A percentile compares a stretch with the other conserved stretches of the same genome.
These are phyloP conservation scores for Suillus variegatus DNA, from an alignment of 768 basidiomycete species.

Conservation along the genomic window DNA sequence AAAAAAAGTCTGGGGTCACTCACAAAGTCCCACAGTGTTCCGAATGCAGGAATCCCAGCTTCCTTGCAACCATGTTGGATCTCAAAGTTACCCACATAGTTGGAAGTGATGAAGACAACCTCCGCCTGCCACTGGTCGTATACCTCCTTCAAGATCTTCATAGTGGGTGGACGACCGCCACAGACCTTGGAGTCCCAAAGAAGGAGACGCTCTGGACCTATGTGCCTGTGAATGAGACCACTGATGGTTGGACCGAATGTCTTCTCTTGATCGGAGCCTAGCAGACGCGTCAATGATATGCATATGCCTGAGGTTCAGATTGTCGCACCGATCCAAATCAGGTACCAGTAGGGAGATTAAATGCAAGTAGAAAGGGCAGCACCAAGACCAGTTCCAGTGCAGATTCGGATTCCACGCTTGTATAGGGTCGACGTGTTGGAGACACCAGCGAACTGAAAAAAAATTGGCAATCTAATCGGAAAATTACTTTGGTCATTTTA, in stretches of 20 bases:
- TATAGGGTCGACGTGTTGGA: conserved; percentile 80
- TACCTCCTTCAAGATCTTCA: conserved; percentile 72
- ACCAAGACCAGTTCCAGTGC: conserved; percentile 81
- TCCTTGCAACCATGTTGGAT: conserved; percentile 79
- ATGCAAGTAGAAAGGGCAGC: conserved; percentile 77
- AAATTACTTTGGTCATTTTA: conserved; percentile 25
- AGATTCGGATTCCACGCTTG: conserved; percentile 77
- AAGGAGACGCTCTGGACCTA: conserved; percentile 71
- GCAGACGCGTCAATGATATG: conserved; percentile 15
- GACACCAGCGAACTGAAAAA: conserved; percentile 68
- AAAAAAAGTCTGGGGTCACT: conserved; percentile 13
- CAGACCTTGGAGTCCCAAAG: conserved; percentile 79
- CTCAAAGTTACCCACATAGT: conserved; percentile 74
- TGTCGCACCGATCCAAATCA: conserved; percentile 72
- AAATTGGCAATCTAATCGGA: conserved; percentile 10
- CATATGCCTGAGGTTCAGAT: conserved; percentile 3
- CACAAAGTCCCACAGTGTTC: conserved; percentile 73
- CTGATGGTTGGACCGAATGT: conserved; percentile 82
- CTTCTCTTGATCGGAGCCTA: conserved; percentile 80
- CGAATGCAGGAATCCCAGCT: conserved; percentile 66
- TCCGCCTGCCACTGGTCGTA: conserved; percentile 74
- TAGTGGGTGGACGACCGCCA: conserved; percentile 77
- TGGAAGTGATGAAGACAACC: conserved; percentile 86
- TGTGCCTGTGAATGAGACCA: conserved; percentile 67
- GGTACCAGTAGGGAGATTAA: conserved; percentile 75